phyloP scores from a whole-genome alignment of 139 green algal genomes.

The Auxenochlorella pyrenoidosa region DNA sequence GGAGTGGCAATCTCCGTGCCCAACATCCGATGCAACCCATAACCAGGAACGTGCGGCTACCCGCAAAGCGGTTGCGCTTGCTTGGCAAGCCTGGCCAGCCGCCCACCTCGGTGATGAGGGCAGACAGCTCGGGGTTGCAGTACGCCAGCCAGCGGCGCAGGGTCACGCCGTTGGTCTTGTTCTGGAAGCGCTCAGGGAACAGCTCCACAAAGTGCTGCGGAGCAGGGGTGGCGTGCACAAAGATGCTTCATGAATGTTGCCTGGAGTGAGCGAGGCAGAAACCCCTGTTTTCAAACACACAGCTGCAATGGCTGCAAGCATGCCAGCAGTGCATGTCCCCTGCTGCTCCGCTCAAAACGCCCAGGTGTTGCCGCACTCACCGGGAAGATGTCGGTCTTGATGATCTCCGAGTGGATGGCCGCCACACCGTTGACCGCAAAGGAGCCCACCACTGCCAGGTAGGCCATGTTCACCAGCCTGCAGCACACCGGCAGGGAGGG shows the following conservation, averaged over 20 bases:
- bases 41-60: too few species aligned
- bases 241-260: background rate
- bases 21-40: too few species aligned
- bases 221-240: background rate
- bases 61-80: background rate
- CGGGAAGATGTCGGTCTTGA: conserved; percentile 92
- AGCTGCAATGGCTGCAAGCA: background rate
- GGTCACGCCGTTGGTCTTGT: conserved; percentile 99
- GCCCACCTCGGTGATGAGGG: conserved; percentile 68
- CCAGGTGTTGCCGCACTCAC: background rate
- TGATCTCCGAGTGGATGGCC: conserved; percentile 95
- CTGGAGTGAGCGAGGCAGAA: background rate
- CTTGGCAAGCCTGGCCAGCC: background rate
- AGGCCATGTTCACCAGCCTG: conserved; percentile 96
- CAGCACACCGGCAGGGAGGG: background rate
- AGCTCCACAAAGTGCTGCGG: conserved; percentile 86
- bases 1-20: too few species aligned
- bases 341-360: too few species aligned
- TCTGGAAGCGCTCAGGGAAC: conserved; percentile 94
- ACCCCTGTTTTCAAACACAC: background rate
- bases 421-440: conserved; percentile 96
- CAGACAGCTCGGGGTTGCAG: conserved; percentile 82
- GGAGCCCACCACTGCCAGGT: conserved; percentile 91
- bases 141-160: conserved; percentile 92
- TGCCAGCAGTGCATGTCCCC: too few species aligned